Evolutionary conservation across 768 basidiomycete species (phyloP), one percentile per base, ranked within the genome.

Genomic region (Kockovaella imperatae): DNA sequence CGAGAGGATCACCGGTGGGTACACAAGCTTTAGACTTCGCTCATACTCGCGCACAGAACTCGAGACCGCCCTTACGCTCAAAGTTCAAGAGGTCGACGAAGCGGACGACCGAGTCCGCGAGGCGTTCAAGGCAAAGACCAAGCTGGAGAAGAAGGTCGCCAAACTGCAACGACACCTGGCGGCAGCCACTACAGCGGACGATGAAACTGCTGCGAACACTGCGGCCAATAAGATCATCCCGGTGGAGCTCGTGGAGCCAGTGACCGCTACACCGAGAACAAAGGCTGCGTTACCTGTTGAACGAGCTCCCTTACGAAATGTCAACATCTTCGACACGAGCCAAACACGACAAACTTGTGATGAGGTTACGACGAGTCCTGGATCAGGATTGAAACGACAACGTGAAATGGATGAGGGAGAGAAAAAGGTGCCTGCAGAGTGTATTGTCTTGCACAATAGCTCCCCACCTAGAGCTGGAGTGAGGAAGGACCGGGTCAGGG

Each of bases 91-190:
- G 30, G 59, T 67, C 17, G 64, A 67, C 51, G 59, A 59, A 40
- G 64, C 64, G 10, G 62, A 63, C 29, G 61, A 67, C 42, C 49
- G 53, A 35, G 61, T 60, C 18, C 48, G 59, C 20, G 62, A 64
- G 38, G 52, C 49, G 15, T 59, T 56, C 50, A 56, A 54, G 20
- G 34, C 50, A 18, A 64, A 64, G n/a, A 50, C 54, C 13, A 62
- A 59, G 36, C 44, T 67, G n/a, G 59, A 67, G 38, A 67, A 67
- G 53, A 61, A 60, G 48, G 46, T 67, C 24, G 53, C 52, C 21
- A 61, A 61, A 41, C 46, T 64, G 24, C 53, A 58, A 35, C 46
- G 57, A 26, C 55, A 63, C 36, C 41, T 64, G 17, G 43, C 52
- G 4, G 23, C 48, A 10, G 43, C 36, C 25, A 35, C 46, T 2